Base-by-base conservation (phyloP, 306 rosid genomes). In the Citrullus amarus region DNA sequence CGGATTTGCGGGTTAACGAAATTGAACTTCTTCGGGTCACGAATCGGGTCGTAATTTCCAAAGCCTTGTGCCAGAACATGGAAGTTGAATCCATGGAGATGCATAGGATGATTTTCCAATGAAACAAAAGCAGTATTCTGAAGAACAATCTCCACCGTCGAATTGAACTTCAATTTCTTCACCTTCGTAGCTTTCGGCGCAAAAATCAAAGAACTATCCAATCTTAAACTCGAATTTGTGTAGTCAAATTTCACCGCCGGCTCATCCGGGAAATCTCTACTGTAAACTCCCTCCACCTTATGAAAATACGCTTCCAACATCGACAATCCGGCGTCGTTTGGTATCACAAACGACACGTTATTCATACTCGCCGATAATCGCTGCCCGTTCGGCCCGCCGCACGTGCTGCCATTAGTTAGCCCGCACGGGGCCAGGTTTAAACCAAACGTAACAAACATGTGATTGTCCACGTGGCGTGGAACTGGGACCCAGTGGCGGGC, bases 51-150 rank as follows among this genome's bases (percentile, higher is more conserved):
- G 57, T 82, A 90, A 16, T 88, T 60, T 7, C 93, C 92, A 76
- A 92, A 90, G 5, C 94, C 96, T 71, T 90, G 92, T 8, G 93
- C 97, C 63, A 92, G 57, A 6, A 92, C 87, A 16, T 81, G 85
- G 79, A 89, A 92, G 78, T 88, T 84, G n/a, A 84, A 88, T 0
- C 96, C 91, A 11, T 90, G 96, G 30, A 92, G 9, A 39, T 92
- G 96, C 1, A 89, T 81, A 0, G 89, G 93, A 41, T 92, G 97
- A 28, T 80, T 90, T 82, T 88, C 91, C 7, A 50, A 5, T 0
- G 79, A 51, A 0, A 86, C 0, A 0, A 88, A 73, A 0, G 91
- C 88, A 0, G 88, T 84, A 61, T 88, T 85, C 69, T 90, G 97
- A 1, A 84, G 68, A 72, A 92, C 90, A 15, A 89, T 58, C 88